Evolutionary conservation across 2,329 filamentous ascomycete species (phyloP), one percentile per base, ranked within the genome.

Genomic region (Pezicula rhizophila): DNA sequence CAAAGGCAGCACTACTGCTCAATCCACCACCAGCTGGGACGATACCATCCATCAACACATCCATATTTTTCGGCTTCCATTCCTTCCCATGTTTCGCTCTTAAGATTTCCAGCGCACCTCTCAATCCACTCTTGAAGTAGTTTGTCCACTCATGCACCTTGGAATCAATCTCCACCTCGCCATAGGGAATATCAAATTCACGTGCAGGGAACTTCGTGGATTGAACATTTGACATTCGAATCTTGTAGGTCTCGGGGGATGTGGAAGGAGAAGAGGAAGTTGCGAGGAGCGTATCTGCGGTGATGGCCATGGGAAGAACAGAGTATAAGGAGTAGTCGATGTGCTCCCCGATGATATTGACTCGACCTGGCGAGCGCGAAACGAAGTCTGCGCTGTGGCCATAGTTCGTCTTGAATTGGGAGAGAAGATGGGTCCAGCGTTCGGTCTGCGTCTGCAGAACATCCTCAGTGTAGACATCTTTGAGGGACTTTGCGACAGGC

Each of bases 311-410:
- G 46, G 93, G 93, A 20, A 99, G 77, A 51, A 96, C 91, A 59
- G 93, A 85, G 74, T 97, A 99, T 17, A 99, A 80, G 12, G 89
- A 96, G 73, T 99, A 99, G 73, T 99, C 93, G 63, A 99, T 96
- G 73, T 99, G 93, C 77, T 99, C 93, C 68, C 93, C 93, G 65
- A 99, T 96, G 64, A 99, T 93, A 73, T 97, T 97, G 57, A 99
- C 93, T 57, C 93, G 82, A 52, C 93, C 93, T 1, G 93, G 93
- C 48, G 91, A 96, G 54, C 93, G 84, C 8, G 92, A 81, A 17
- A 97, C 82, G 62, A 96, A 96, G 51, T 87, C 78, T 35, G 91
- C 83, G 14, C 76, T 71, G 45, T 80, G 76, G 58, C 82, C 84
- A 69, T 92, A 95, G 38, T 71, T 72, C 50, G 77, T 69, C 57